Evolutionary conservation across 352 stramenopile species (phyloP), one percentile per base, ranked within the genome.

Genomic region (Phytophthora idaei): DNA sequence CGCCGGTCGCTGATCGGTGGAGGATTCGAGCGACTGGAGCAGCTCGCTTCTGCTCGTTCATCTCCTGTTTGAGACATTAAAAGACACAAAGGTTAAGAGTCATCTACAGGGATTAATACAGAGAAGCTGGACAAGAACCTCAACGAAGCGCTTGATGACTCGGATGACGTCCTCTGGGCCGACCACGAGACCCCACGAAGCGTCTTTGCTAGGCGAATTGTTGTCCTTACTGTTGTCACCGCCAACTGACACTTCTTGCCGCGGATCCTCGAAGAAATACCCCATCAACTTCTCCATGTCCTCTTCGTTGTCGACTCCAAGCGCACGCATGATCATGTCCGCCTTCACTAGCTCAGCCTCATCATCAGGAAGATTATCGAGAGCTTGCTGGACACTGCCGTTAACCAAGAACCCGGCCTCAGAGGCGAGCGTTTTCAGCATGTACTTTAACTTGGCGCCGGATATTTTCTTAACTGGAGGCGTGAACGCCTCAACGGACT

Each of bases 351-450:
- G 68, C 45, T 95, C 88, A 0, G 89, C 89, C 41, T 94, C 85
- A 32, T 92, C 83, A 46, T 94, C 76, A 0, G 83, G 76, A 4
- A 90, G 65, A 32, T 80, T 78, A 14, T 97, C 89, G 4, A 97
- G 69, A 11, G 87, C 88, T 48, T 94, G 78, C 36, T 90, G 81
- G 4, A 97, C 83, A 48, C 70, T 92, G 6, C 75, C 65, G 36
- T 97, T 90, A 11, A 98, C 83, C 7, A 98, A 69, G 53, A 98
- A 98, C 0, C 89, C 92, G 8, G 92, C 90, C 61, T 98, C 92
- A 2, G 74, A 74, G 0, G 87, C 77, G 6, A 98, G 71, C 67
- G 98, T 76, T 68, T 89, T 85, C 37, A 97, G 77, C 85, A 97
- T 96, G 64, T 92, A 85, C 70, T 94, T 93, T 42, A 98, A 73